Base-by-base conservation (phyloP, 1,284 basidiomycete genomes). In the Termitomyces sp. region DNA sequence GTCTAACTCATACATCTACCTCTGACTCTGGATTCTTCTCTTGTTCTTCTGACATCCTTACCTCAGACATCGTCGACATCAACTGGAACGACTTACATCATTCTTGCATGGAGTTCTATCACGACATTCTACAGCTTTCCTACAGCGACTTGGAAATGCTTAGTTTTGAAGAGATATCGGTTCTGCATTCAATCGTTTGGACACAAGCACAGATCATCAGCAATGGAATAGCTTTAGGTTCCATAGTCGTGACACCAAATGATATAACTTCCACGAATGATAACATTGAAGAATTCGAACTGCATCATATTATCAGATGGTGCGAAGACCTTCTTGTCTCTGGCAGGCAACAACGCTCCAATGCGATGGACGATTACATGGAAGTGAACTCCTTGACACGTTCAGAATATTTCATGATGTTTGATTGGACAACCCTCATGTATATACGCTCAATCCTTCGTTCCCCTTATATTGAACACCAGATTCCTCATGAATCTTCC, bases 161-260 rank as follows among this genome's bases (percentile, higher is more conserved):
- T 51, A 77, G 79, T 9, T 85, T 82, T 61, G 90, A 92, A 70
- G 89, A 92, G 61, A 64, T 88, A 3, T 80, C 85, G 1, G 72
- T 88, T 5, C 73, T 82, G 42, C 76, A 77, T 58, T 76, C 79
- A 10, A 67, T 76, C 15, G 68, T 91, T 5, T 86, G 83, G 78
- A 79, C 73, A 0, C 88, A 92, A 62, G 65, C 83, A 17, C 82
- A 88, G 54, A 75, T 90, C 15, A 66, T 90, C 50, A 73, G 75
- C 45, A 84, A 82, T 58, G 90, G 90, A 0, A 61, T 91, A 12
- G 77, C 78, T 0, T 69, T 83, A 21, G 84, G 86, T 1, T 82
- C 88, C 0, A 64, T 79, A 43, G 72, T 88, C 34, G 69, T 84
- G 39, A 66, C 81, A 6, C 68, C 76, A 2, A 67, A 73, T 26